These are phyloP conservation scores for Geosmithia morbida DNA, from an alignment of 2,329 filamentous ascomycete genomes.

Conservation along the genomic window DNA sequence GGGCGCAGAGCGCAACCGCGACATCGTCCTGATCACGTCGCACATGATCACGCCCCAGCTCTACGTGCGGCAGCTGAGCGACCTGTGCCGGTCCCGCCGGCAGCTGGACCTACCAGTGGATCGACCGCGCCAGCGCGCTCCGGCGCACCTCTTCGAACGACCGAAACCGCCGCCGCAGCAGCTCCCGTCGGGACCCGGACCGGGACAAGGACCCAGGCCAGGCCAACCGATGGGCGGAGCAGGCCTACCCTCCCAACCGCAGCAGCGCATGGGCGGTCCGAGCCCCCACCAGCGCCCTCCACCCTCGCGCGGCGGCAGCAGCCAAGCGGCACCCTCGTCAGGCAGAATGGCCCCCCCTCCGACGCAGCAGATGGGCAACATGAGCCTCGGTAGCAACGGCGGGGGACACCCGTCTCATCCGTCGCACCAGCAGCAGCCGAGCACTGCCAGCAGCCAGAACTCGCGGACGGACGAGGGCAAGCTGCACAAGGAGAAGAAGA, in stretches of 20 bases:
- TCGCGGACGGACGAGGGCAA: constrained; percentile 20
- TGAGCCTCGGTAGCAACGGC: constrained; percentile 27
- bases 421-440: background rate
- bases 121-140: constrained; percentile 64
- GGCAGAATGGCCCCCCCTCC: constrained; percentile 23
- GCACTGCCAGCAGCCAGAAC: constrained; percentile 3
- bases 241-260: constrained; percentile 4
- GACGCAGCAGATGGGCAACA: constrained; percentile 37
- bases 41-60: constrained; percentile 84
- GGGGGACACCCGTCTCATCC: no score
- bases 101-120: constrained; percentile 71
- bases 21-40: constrained; percentile 77
- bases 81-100: constrained; percentile 62
- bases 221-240: background rate
- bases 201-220: constrained; percentile 6
- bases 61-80: constrained; percentile 70
- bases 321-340: constrained; percentile 2
- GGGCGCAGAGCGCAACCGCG: constrained; percentile 55
- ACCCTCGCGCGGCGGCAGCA: constrained; percentile 2
- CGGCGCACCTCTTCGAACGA: constrained; percentile 73
- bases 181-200: constrained; percentile 6
- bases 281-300: background rate
- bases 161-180: constrained; percentile 36
- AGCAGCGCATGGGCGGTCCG: constrained; percentile 10
- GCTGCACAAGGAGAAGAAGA: constrained; percentile 46